Conservation (phyloP, 768 basidiomycete species). For the Termitomyces sp. region DNA sequence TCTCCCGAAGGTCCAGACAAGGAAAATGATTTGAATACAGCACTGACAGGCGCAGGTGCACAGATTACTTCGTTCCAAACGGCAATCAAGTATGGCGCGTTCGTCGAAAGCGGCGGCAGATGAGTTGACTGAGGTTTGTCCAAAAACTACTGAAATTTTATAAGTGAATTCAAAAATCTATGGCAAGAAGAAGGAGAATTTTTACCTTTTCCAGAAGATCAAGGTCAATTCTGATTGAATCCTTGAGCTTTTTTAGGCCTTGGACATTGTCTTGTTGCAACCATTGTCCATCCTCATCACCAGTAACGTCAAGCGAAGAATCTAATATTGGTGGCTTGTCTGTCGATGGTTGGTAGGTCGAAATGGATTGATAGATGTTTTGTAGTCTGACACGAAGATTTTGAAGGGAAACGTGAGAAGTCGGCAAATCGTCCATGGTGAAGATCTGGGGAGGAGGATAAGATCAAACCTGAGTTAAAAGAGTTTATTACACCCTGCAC, state of each 20-base stretch:
- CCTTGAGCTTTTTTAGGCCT: constrained; percentile 40
- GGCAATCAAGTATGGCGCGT: constrained; percentile 73
- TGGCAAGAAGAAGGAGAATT: background rate
- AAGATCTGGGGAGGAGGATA: background rate
- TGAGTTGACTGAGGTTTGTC: constrained; percentile 35
- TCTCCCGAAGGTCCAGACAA: constrained; percentile 11
- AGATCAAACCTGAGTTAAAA: background rate
- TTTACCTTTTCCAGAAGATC: constrained; percentile 40
- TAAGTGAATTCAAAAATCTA: constrained; percentile 6
- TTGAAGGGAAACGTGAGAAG: constrained; percentile 26
- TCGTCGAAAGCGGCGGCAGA: constrained; percentile 58
- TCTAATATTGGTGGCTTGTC: constrained; percentile 39
- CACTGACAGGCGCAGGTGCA: constrained; percentile 50
- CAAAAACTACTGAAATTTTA: constrained; percentile 54
- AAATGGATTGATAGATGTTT: constrained; percentile 29
- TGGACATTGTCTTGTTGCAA: constrained; percentile 36
- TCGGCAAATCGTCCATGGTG: background rate
- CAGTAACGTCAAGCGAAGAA: constrained; percentile 29
- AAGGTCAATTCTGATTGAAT: constrained; percentile 39
- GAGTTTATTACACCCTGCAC: background rate
- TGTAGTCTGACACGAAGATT: constrained; percentile 21
- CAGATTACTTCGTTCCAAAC: constrained; percentile 77
- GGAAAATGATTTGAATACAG: constrained; percentile 52
- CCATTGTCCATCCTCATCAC: constrained; percentile 35
- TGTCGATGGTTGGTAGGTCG: constrained; percentile 31